Evolutionary conservation across 2,329 filamentous ascomycete genomes (phyloP).

Genomic region (Tolypocladium paradoxum): DNA sequence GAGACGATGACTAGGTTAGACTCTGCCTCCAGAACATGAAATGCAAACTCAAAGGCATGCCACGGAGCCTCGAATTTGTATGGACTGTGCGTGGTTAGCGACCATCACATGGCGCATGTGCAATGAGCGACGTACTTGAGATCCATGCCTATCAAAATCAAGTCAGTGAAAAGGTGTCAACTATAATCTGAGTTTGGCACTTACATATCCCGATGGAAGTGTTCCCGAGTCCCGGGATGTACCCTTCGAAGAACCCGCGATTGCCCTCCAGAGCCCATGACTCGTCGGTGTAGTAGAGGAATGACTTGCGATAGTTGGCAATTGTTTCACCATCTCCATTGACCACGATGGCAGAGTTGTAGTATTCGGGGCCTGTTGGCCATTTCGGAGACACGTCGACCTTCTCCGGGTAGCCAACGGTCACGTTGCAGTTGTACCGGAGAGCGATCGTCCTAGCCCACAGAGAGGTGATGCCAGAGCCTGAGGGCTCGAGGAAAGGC

Average conservation of each 20-base stretch:
- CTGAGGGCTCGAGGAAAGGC: slow-evolving; percentile 57
- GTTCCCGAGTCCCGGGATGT: slow-evolving; percentile 36
- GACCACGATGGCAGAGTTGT: slow-evolving; percentile 44
- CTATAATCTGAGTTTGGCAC: not conserved
- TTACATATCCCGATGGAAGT: slow-evolving; percentile 48
- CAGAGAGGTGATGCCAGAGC: slow-evolving; percentile 54
- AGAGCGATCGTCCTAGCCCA: slow-evolving; percentile 61
- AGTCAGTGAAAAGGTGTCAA: not conserved
- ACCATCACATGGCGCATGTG: not conserved
- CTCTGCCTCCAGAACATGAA: slow-evolving; percentile 42
- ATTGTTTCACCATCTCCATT: slow-evolving; percentile 48
- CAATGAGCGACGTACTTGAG: slow-evolving; percentile 37
- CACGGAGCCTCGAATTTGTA: slow-evolving; percentile 29
- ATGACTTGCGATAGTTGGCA: slow-evolving; percentile 50
- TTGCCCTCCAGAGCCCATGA: slow-evolving; percentile 48
- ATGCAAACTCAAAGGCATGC: slow-evolving; percentile 33
- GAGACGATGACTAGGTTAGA: slow-evolving; percentile 57
- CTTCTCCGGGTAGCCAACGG: slow-evolving; percentile 65
- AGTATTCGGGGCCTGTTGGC: slow-evolving; percentile 42
- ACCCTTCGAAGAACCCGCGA: slow-evolving; percentile 36
- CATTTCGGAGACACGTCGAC: slow-evolving; percentile 39
- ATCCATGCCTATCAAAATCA: slow-evolving; percentile 33
- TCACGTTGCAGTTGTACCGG: slow-evolving; percentile 56
- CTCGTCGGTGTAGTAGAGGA: slow-evolving; percentile 50
- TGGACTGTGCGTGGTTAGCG: slow-evolving; percentile 10